A percentile compares a stretch with the other conserved stretches of the same genome.
Conservation (phyloP, 2,329 filamentous ascomycete species). For the Claviceps africana region DNA sequence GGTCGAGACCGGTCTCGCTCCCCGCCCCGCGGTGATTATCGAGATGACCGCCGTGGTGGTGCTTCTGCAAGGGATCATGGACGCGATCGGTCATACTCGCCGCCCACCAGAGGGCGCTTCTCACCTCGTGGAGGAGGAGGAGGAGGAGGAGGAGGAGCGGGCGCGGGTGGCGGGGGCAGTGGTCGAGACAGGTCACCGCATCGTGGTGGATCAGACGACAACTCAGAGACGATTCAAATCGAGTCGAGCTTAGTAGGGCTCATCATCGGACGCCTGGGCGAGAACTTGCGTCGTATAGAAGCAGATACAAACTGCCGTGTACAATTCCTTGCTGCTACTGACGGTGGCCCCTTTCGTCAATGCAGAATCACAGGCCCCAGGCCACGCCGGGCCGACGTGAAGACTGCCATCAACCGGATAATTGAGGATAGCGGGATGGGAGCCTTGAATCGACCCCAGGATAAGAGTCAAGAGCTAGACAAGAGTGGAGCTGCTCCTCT, state of each 20-base stretch:
- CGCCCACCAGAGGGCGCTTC: conserved; percentile 43
- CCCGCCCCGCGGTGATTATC: conserved; percentile 54
- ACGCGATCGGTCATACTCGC: conserved; percentile 62
- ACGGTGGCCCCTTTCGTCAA: conserved; percentile 60
- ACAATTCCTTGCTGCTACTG: conserved; percentile 70
- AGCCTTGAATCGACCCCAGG: conserved; percentile 30
- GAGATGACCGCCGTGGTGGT: conserved; percentile 67
- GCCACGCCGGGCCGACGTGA: conserved; percentile 60
- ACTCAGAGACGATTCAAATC: conserved; percentile 70
- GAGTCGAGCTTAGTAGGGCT: conserved; percentile 77
- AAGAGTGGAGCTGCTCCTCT: conserved; percentile 33
- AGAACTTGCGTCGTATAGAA: conserved; percentile 78
- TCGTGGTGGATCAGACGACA: conserved; percentile 42
- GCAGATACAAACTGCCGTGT: conserved; percentile 69
- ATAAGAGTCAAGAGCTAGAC: conserved; percentile 26
- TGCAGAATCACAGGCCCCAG: conserved; percentile 73
- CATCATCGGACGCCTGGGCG: conserved; percentile 81
- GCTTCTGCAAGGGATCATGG: conserved; percentile 32
- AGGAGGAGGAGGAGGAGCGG: neutral
- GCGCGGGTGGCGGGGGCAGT: conserved; percentile 24
- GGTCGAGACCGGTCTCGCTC: conserved; percentile 60
- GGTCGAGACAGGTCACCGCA: conserved; percentile 47
- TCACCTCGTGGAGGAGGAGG: conserved; percentile 40
- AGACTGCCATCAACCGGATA: conserved; percentile 71
- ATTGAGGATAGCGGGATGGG: conserved; percentile 60